Evolutionary conservation across 768 basidiomycete species (phyloP), one percentile per base, ranked within the genome.

Genomic region (Tricholoma flavovirens): DNA sequence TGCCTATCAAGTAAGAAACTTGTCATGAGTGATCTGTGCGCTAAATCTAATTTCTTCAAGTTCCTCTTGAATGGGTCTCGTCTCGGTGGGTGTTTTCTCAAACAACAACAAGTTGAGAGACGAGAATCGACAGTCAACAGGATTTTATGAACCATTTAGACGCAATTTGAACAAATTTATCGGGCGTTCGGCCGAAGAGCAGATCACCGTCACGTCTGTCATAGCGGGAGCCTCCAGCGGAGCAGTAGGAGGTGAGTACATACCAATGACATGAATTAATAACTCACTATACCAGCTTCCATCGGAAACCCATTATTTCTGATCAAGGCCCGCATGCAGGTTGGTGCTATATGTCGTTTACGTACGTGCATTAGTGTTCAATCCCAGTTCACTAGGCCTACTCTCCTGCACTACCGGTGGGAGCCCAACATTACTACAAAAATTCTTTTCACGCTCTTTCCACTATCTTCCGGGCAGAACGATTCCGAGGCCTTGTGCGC

Each of bases 261-360:
- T 11, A 26, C 10, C 35, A 15, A 21, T 14, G 8, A 15, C 9
- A 22, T 21, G 36, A 11, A 11, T 52, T 56, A 19, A 54, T 63
- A 14, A 62, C 30, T 5, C 21, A 24, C 21, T 33, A 9, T 21
- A 51, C 35, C 33, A 89, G 89, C 89, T 0, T 77, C 79, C 51
- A 71, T 94, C 42, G 94, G 93, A 40, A 96, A 92, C 68, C 94
- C 94, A 0, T 73, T 97, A 11, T 99, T 97, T 73, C 76, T 99
- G 55, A 84, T 99, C 67, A 99, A 99, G 74, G 97, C 97, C 5
- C 84, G 97, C 45, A 98, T 99, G 89, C 97, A 99, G 79, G 88
- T 87, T 15, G 49, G 71, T 38, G 30, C n/a, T 24, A 35, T 17
- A 53, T 33, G 24, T 26, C 24, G 24, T 45, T 51, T 29, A 49